Percentiles rank a stretch among this genome's conserved stretches.
Conservation (phyloP, 2,329 filamentous ascomycete species). For the Alternaria panax region DNA sequence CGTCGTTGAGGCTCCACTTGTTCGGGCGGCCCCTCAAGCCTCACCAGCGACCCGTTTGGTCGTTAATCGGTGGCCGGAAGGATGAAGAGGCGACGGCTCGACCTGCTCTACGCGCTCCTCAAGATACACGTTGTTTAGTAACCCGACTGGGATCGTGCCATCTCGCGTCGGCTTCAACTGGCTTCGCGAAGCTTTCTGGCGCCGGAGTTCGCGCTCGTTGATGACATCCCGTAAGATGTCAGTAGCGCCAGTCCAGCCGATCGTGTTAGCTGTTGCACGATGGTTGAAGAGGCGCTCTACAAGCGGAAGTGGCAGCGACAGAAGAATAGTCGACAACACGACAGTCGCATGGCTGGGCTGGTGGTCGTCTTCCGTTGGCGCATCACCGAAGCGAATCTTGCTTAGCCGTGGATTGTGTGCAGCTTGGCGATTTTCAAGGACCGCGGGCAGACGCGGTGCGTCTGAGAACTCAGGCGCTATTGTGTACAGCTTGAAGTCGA, state of each 20-base stretch:
- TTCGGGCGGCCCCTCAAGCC: slow-evolving; percentile 8
- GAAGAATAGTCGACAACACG: slow-evolving; percentile 69
- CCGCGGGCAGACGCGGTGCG: slow-evolving; percentile 56
- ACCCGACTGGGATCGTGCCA: slow-evolving; percentile 23
- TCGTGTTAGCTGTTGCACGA: slow-evolving; percentile 58
- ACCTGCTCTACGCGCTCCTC: slow-evolving; percentile 49
- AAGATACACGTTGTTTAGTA: slow-evolving; percentile 40
- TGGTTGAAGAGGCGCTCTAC: slow-evolving; percentile 72
- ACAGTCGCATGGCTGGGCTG: slow-evolving; percentile 53
- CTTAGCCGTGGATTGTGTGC: slow-evolving; percentile 63
- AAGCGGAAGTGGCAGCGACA: slow-evolving; percentile 73
- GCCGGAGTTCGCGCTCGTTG: slow-evolving; percentile 53
- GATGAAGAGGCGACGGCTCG: slow-evolving; percentile 45
- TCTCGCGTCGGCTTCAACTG: slow-evolving; percentile 34
- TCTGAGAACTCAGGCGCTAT: slow-evolving; percentile 57
- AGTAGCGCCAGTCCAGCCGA: slow-evolving; percentile 50
- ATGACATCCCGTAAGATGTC: slow-evolving; percentile 53
- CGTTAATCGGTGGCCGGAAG: slow-evolving; percentile 48
- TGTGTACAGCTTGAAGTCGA: slow-evolving; percentile 66
- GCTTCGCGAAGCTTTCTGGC: slow-evolving; percentile 41
- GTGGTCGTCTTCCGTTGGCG: slow-evolving; percentile 56
- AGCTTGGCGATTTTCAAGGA: slow-evolving; percentile 46
- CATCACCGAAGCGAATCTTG: slow-evolving; percentile 75
- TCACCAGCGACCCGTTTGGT: slow-evolving; percentile 22
- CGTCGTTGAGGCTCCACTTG: background rate